Evolutionary conservation across 2,329 filamentous ascomycete species (phyloP).

Genomic region (Nannizziopsis barbatae): DNA sequence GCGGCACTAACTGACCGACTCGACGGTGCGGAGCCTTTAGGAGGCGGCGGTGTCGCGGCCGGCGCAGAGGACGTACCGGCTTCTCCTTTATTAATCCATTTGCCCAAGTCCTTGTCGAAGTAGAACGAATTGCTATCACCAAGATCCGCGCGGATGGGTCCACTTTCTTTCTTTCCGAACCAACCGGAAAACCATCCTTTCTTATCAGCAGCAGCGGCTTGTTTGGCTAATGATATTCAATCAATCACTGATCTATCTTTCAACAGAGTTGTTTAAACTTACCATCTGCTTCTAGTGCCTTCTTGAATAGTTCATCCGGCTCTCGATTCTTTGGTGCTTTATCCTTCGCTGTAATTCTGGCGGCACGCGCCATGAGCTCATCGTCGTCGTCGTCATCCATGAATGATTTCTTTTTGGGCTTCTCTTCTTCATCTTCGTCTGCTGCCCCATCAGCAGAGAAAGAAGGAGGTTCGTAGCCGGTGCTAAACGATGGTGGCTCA

Average conservation of each 20-base stretch:
- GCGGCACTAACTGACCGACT: slow-evolving; percentile 44
- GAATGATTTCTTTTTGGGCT: slow-evolving; percentile 62
- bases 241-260: neutral
- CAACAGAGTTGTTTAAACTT: slow-evolving; percentile 20
- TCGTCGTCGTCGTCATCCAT: slow-evolving; percentile 72
- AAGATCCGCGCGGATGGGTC: slow-evolving; percentile 78
- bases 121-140: slow-evolving; percentile 89
- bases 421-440: slow-evolving; percentile 42
- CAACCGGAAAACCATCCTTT: slow-evolving; percentile 70
- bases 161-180: slow-evolving; percentile 58
- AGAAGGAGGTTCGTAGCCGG: slow-evolving; percentile 27
- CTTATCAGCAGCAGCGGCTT: slow-evolving; percentile 27
- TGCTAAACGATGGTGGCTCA: slow-evolving; percentile 22
- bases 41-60: slow-evolving; percentile 65
- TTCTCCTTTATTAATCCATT: slow-evolving; percentile 95
- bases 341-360: slow-evolving; percentile 45
- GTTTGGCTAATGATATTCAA: slow-evolving; percentile 32
- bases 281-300: slow-evolving; percentile 62
- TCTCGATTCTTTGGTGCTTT: slow-evolving; percentile 61
- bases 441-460: slow-evolving; percentile 38
- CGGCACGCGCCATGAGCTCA: slow-evolving; percentile 47
- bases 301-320: slow-evolving; percentile 75
- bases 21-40: slow-evolving; percentile 45
- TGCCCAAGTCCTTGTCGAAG: slow-evolving; percentile 90
- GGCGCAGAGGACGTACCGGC: slow-evolving; percentile 50